Evolutionary conservation across 805 yeast genomes (phyloP), one percentile per base, ranked within the genome.

Genomic region (Starmerella lactis-condensi): DNA sequence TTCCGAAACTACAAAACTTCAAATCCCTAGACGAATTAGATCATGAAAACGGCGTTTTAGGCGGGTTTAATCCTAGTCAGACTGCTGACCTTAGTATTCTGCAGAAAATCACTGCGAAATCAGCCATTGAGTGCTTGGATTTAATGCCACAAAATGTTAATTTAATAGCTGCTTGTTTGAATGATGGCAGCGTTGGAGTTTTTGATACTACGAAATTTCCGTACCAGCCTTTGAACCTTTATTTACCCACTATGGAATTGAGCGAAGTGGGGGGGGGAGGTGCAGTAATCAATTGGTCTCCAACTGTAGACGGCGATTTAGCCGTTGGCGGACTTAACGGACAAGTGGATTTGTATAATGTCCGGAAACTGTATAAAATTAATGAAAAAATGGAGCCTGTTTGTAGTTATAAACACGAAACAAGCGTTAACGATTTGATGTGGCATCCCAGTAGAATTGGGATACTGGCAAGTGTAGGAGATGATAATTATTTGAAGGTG

Each of bases 141-240:
- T 68, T 66, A 44, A 67, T 77, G 71, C 92, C 93, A 0, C 85
- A 75, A 42, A 83, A 83, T 45, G 89, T 89, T 2, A 89, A 82
- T 45, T 46, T 83, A 4, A 61, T 83, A 4, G 79, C 83, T 2
- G 65, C 81, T 13, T 67, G 72, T 7, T 69, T 76, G 26, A 68
- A 74, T 25, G 50, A 56, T 20, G 94, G 94, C 1, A 57, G 64
- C 10, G 58, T 74, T 9, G 67, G 63, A 31, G 54, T 83, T 4
- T 78, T 72, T 51, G 92, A 83, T 51, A 62, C 89, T 42, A 82
- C 95, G 0, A 81, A 78, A 48, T 92, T 79, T 50, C 63, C 81
- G 1, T 56, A 62, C 9, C 56, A 53, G 25, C 61, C 64, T 3
- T 34, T 53, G 5, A 52, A 52, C 16, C 36, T 35, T 12, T 55